Conservation (phyloP, 805 yeast species). For the Teunomyces barrocoloradensis region DNA sequence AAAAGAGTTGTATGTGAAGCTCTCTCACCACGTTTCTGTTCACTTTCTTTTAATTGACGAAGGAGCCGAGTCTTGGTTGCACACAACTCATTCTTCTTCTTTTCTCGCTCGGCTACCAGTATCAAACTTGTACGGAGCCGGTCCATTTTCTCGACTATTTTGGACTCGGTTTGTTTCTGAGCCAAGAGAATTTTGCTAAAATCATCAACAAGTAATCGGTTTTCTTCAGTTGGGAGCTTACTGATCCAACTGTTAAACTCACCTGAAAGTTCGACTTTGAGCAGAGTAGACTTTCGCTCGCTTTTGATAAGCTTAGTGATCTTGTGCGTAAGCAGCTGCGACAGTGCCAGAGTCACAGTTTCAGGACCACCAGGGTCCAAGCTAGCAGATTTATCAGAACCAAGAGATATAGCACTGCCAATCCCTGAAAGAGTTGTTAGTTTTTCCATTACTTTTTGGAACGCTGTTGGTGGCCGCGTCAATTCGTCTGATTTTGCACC, state of each 20-base stretch:
- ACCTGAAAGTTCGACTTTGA: constrained; percentile 36
- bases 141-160: constrained; percentile 42
- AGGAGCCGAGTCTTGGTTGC: constrained; percentile 36
- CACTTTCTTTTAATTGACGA: constrained; percentile 39
- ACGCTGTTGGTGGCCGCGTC: constrained; percentile 22
- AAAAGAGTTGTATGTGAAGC: constrained; percentile 42
- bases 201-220: constrained; percentile 38
- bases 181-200: constrained; percentile 36
- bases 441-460: constrained; percentile 20
- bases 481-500: constrained; percentile 5
- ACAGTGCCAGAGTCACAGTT: background rate
- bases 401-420: background rate
- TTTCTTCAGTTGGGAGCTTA: constrained; percentile 37
- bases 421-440: constrained; percentile 7
- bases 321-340: constrained; percentile 23
- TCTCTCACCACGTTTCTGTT: constrained; percentile 42
- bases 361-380: background rate
- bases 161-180: constrained; percentile 36
- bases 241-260: constrained; percentile 45
- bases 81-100: constrained; percentile 41
- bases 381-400: background rate
- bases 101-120: constrained; percentile 51
- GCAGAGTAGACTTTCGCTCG: constrained; percentile 35
- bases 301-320: constrained; percentile 36
- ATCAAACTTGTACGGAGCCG: constrained; percentile 41